Base-by-base conservation (phyloP, 768 basidiomycete genomes). In the Mycena epipterygia region DNA sequence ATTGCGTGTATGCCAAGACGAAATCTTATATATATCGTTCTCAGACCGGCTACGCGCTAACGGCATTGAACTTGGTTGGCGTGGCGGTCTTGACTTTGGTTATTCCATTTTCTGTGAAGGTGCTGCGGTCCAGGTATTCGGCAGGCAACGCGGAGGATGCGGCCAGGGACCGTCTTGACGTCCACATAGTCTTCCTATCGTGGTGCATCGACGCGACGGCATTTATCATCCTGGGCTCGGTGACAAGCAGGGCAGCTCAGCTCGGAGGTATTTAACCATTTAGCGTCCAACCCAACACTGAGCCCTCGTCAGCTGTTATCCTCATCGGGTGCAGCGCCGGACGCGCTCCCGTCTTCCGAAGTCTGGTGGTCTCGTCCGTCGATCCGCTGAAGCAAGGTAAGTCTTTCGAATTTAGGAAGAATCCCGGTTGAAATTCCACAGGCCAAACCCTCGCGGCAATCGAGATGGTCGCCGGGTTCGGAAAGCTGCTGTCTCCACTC, bases 381-480 rank as follows among this genome's bases (percentile, higher is more conserved):
- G 64, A 58, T 51, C 68, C 55, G 16, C 35, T 64, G 29, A 33
- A 64, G 16, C 62, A 58, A 51, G 68, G 53, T 68, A 13, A 11
- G 29, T 37, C 14, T 37, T 14, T 14, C 35, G 35, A 14, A 6
- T 14, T 37, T 37, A 6, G 35, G 35, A 37, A 7, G 35, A 7
- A 6, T 14, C 14, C 35, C 35, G 8, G 14, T 37, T 37, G 35
- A 37, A 37, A 6, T 14, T 37, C 14, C 33, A 5, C 29, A 64
- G 68, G 62, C 29, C 68, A 70, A 48, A 53, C 68, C 17, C 56
- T 70, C 21, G 68, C 62, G 30, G 68, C 68, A 32, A 59, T 70
- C 21, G 68, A 70, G 39, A 70, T 70, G 48, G 55, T 59, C 17
- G 30, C 68, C n/a, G 62, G 62, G 29, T 25, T 70, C 29, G 68